These are phyloP conservation scores for Phytophthora cryptogea DNA, from an alignment of 352 stramenopile species.

Conservation along the genomic window DNA sequence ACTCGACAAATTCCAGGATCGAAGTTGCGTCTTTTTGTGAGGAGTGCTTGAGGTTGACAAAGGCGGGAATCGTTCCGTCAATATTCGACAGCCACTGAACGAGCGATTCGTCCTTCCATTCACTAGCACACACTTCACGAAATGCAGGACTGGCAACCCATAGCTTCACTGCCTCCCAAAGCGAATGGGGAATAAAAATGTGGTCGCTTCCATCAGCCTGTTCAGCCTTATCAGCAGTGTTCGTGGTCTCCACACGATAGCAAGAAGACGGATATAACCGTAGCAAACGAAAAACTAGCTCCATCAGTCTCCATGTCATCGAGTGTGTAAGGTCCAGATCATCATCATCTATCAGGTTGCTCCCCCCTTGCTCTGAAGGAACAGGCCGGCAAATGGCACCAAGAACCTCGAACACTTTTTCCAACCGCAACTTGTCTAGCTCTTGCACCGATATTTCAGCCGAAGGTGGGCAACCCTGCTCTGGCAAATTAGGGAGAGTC, in stretches of 20 bases:
- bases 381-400: conserved; percentile 39
- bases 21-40: conserved; percentile 23
- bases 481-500: conserved; percentile 35
- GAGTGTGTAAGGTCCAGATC: conserved; percentile 29
- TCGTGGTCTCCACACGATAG: conserved; percentile 28
- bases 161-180: conserved; percentile 50
- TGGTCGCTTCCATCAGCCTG: conserved; percentile 3
- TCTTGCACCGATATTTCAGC: conserved; percentile 5
- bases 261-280: conserved; percentile 36
- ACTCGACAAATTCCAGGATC: conserved; percentile 39
- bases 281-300: conserved; percentile 47
- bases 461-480: conserved; percentile 17
- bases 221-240: neutral
- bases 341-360: conserved; percentile 14
- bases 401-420: conserved; percentile 45
- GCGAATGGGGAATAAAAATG: conserved; percentile 34
- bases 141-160: conserved; percentile 36
- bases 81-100: conserved; percentile 27
- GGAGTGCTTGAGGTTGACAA: conserved; percentile 35
- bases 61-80: conserved; percentile 37
- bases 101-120: conserved; percentile 40
- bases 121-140: conserved; percentile 22
- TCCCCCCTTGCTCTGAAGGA: conserved; percentile 4
- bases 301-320: conserved; percentile 43
- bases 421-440: conserved; percentile 49